These are phyloP conservation scores for Saccharomyces hybrid DNA, from an alignment of 1,139 yeast species.

Conservation along the genomic window DNA sequence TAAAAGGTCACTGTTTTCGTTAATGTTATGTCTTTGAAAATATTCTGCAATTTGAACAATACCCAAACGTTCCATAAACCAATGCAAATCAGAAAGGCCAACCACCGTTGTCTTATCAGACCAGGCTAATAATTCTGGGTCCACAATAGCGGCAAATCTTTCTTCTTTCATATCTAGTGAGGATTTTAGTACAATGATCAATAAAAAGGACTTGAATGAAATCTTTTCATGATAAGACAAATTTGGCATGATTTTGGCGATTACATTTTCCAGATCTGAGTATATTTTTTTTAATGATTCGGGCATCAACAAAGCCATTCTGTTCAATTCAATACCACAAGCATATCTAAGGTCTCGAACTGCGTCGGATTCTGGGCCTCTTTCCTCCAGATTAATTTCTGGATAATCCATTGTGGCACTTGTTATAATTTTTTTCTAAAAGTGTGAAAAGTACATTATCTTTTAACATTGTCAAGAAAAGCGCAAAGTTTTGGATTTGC, in stretches of 20 bases:
- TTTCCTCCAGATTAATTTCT: constrained; percentile 41
- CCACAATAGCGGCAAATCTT: constrained; percentile 78
- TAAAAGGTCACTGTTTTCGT: constrained; percentile 66
- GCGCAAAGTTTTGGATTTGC: constrained; percentile 89
- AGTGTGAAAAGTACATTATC: constrained; percentile 77
- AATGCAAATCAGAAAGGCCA: constrained; percentile 79
- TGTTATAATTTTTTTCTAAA: constrained; percentile 75
- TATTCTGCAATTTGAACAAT: constrained; percentile 89
- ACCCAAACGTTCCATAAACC: constrained; percentile 98
- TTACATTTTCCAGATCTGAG: constrained; percentile 72
- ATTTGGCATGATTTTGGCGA: constrained; percentile 63
- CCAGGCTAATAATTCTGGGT: constrained; percentile 90
- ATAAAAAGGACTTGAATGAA: constrained; percentile 81
- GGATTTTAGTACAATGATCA: constrained; percentile 87
- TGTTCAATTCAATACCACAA: constrained; percentile 89
- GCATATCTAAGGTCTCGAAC: constrained; percentile 83
- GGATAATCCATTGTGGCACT: constrained; percentile 86
- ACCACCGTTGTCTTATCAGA: constrained; percentile 83
- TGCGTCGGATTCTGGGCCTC: constrained; percentile 70
- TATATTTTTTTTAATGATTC: constrained; percentile 76
- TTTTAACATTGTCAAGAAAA: constrained; percentile 85
- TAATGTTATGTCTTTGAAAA: constrained; percentile 73
- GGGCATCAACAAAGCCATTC: constrained; percentile 92
- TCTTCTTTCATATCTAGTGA: constrained; percentile 61
- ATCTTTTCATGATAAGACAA: constrained; percentile 87